These are phyloP conservation scores for Turnera subulata DNA, from an alignment of 345 rosid species.

Conservation along the genomic window DNA sequence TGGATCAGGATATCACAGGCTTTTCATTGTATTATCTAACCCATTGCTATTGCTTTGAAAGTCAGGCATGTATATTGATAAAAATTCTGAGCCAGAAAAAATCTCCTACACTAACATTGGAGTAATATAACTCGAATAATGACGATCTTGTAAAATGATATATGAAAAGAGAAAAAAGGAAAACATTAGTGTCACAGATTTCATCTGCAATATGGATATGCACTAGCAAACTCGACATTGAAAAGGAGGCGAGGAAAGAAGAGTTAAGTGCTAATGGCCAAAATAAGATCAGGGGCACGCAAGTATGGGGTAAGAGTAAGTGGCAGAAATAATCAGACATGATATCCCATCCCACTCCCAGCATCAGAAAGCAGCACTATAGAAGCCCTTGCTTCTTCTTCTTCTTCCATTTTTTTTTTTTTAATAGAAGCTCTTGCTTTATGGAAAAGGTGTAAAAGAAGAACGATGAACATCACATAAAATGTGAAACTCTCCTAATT, in stretches of 20 bases:
- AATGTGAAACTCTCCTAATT: no score
- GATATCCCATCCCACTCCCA: conserved; percentile 12
- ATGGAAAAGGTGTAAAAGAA: neutral
- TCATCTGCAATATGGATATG: neutral
- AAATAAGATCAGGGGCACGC: neutral
- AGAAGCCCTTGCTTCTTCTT: conserved; percentile 7
- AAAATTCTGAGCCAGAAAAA: no score
- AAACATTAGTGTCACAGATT: neutral
- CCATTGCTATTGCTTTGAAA: no score
- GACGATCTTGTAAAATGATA: no score
- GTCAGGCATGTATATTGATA: no score
- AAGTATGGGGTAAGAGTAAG: neutral
- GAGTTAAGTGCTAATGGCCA: neutral
- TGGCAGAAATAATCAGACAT: conserved; percentile 17
- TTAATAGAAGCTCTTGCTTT: conserved; percentile 8
- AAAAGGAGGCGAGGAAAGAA: neutral
- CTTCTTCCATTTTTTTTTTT: no score
- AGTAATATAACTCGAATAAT: no score
- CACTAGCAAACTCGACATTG: neutral
- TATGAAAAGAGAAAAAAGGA: no score
- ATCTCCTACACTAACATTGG: no score
- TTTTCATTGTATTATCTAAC: no score
- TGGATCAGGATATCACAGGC: no score
- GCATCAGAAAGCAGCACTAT: conserved; percentile 21
- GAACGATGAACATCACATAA: no score